Evolutionary conservation across 768 basidiomycete genomes (phyloP), one percentile per base, ranked within the genome.

Genomic region (Hirschioporus abietinus): DNA sequence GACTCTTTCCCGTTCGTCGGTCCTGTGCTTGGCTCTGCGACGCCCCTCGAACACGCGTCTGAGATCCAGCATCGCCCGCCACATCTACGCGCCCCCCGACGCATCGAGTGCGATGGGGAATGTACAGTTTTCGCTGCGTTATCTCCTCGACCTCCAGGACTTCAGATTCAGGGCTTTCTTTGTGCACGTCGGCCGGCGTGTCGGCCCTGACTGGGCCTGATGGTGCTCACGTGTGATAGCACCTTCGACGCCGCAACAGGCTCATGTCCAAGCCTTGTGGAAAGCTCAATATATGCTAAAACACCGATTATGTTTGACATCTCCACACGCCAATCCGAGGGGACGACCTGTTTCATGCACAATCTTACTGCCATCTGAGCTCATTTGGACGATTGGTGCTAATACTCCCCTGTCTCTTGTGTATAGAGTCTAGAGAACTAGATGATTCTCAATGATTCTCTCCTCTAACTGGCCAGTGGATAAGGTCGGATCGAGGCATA

Each of bases 191-290:
- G 42, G 42, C 42, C 42, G 42, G 42, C 42, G 12, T 12, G 42
- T 20, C 20, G 42, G 42, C 42, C 42, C 42, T 52, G 42, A 52
- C 15, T 20, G 2, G 42, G 5, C 42, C 42, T 52, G 42, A 52
- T 52, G 42, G 42, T 52, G 42, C 42, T 52, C 42, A 52, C 42
- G 42, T 52, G 42, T 52, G 42, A 52, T 52, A 52, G 42, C 42
- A 52, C 42, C 42, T 10, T 10, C 42, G 42, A 52, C 42, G 42
- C 42, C 42, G 42, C 42, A 52, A 52, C 42, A 20, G 20, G 35
- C 35, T 7, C 35, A 20, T 52, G 42, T 52, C 42, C 42, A 12
- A 52, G 15, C 42, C 42, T 52, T 52, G 12, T 52, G 42, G 42
- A 12, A 52, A 52, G 42, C 42, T 15, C 42, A 52, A 52, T 52